Base-by-base conservation (phyloP, 2,329 filamentous ascomycete genomes). In the Epichloe gansuensis region DNA sequence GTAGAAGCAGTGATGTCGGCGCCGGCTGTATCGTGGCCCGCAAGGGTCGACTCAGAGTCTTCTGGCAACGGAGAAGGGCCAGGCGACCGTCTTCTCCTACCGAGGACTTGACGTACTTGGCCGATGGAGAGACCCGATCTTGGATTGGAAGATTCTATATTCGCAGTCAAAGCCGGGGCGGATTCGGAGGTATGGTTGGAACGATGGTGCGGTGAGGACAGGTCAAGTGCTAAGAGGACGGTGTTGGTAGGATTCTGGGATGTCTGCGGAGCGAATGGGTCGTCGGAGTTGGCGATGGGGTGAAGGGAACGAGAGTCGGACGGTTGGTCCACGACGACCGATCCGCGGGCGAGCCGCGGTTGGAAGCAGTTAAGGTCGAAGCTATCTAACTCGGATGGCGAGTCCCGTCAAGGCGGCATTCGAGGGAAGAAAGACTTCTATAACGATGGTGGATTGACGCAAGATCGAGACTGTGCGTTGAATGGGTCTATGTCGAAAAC, bases 231-330 rank as follows among this genome's bases (percentile, higher is more conserved):
- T 65, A 74, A 72, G 67, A 68, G 57, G 59, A 65, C 66, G 61
- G 70, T 70, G 72, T 67, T 72, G 63, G 73, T 65, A 69, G 76
- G 64, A 68, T 69, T 67, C 64, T 71, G 67, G 62, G 73, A 68
- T 69, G 71, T 68, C 60, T 71, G 76, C 75, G 78, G 75, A 67
- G 72, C 75, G 72, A 76, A 69, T 76, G 80, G 78, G 75, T 77
- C 70, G 82, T 83, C 83, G 80, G 84, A 72, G 74, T 76, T 59
- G 61, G 62, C 57, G 53, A 62, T 59, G 63, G 63, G 61, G 60
- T 58, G 38, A 48, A 50, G 62, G 60, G 63, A 65, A 60, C 59
- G 63, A 58, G 66, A 56, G 60, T 61, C 59, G 59, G 62, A 65
- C 60, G 64, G 61, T 62, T 60, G 62, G 62, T 72, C 69, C 69